phyloP scores from a whole-genome alignment of 2,329 filamentous ascomycete genomes.

The Furcasterigmium furcatum region DNA sequence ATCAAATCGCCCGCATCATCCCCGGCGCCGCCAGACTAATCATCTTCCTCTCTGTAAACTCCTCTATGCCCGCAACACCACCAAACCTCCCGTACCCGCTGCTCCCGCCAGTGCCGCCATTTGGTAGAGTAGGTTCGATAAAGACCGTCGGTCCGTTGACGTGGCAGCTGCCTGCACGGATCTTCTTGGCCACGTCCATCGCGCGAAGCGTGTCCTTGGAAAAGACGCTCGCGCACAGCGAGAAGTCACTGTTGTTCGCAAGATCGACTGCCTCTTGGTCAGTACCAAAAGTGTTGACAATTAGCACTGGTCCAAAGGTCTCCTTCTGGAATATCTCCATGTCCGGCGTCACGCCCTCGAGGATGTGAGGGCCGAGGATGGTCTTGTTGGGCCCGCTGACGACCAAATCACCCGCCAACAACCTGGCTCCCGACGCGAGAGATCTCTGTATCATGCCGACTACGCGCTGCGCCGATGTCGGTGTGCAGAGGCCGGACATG shows the following conservation, averaged over 20 bases:
- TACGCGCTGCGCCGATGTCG: constrained; percentile 16
- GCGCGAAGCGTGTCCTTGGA: constrained; percentile 45
- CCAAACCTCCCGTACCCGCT: constrained; percentile 40
- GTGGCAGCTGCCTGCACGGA: constrained; percentile 52
- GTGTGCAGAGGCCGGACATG: constrained; percentile 20
- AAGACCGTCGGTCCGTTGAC: constrained; percentile 40
- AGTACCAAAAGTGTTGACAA: constrained; percentile 20
- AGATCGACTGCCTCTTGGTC: constrained; percentile 27
- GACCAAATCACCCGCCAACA: constrained; percentile 47
- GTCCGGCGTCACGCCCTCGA: constrained; percentile 19
- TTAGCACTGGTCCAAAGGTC: constrained; percentile 25
- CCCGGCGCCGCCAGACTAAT: constrained; percentile 22
- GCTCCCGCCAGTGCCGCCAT: constrained; percentile 36
- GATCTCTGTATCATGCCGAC: constrained; percentile 47
- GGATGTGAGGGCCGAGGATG: constrained; percentile 23
- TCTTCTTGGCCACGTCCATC: constrained; percentile 36
- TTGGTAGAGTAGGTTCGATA: constrained; percentile 36
- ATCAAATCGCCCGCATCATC: too few species aligned
- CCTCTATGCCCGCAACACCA: constrained; percentile 26
- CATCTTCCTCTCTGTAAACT: constrained; percentile 32
- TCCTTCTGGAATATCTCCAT: constrained; percentile 22
- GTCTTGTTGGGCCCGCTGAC: constrained; percentile 32
- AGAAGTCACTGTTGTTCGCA: constrained; percentile 46
- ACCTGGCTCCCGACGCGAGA: constrained; percentile 52
- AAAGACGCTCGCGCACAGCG: constrained; percentile 54